Evolutionary conservation across 331 rosid genomes (phyloP).

Genomic region (Malus hybrid): DNA sequence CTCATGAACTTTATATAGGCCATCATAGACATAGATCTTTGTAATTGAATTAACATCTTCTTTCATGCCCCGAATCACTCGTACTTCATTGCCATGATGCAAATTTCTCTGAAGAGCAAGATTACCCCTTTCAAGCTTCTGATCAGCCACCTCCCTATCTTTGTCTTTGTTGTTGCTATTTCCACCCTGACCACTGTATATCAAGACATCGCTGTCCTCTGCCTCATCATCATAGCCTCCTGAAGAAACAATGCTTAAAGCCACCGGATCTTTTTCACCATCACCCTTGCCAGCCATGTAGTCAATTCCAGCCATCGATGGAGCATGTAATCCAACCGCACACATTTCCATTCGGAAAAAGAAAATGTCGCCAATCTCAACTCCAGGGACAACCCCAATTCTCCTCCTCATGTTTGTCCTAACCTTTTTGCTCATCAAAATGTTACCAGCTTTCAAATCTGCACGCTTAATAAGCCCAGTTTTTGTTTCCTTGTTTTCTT

Average conservation of each 20-base stretch:
- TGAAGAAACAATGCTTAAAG: constrained; percentile 58
- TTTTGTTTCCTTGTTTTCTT: constrained; percentile 35
- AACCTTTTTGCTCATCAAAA: constrained; percentile 35
- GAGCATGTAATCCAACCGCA: constrained; percentile 57
- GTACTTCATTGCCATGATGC: constrained; percentile 34
- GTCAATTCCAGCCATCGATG: constrained; percentile 65
- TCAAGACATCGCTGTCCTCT: constrained; percentile 40
- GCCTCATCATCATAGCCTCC: constrained; percentile 49
- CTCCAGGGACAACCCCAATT: constrained; percentile 47
- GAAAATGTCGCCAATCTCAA: constrained; percentile 63
- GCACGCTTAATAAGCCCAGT: constrained; percentile 29
- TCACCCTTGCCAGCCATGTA: constrained; percentile 29
- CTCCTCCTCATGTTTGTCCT: constrained; percentile 47
- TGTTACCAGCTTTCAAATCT: constrained; percentile 46
- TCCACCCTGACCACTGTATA: constrained; percentile 70
- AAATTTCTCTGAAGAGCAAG: constrained; percentile 58
- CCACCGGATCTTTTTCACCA: constrained; percentile 39
- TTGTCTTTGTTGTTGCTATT: constrained; percentile 26
- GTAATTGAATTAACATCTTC: constrained; percentile 21
- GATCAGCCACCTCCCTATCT: constrained; percentile 42
- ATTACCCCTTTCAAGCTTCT: constrained; percentile 71
- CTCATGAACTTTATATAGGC: constrained; percentile 47
- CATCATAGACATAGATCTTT: constrained; percentile 63
- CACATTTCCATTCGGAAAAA: constrained; percentile 51
- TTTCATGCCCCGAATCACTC: constrained; percentile 59